Evolutionary conservation across 257 asterid genomes (phyloP), one percentile per base, ranked within the genome.

Genomic region (Paraleonurus japonicus): DNA sequence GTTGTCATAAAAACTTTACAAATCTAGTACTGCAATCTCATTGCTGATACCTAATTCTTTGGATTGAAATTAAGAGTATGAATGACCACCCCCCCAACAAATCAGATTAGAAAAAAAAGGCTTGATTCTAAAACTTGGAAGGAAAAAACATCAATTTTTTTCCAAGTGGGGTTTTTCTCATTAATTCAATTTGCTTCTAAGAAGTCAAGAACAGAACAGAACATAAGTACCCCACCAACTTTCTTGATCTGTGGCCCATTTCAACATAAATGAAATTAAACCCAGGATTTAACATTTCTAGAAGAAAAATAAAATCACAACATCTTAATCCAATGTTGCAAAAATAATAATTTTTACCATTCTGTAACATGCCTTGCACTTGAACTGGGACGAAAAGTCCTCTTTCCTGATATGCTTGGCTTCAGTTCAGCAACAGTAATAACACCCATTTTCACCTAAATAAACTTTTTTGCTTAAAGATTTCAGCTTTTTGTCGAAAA

Each of bases 361-460:
- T 93, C 97, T 20, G 86, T 82, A 61, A 77, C 89, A 79, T 87
- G 95, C 32, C 90, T 87, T 50, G 95, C 83, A 76, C 96, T 87
- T 12, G 97, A 84, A 80, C 88, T 86, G 71, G 95, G 96, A 37
- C 96, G 94, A 81, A 87, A 84, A 1, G 90, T 39, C 76, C 89
- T 86, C 79, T 88, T 93, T 23, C 95, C 97, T 17, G 95, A 87
- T 7, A 89, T 82, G 90, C 85, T 89, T 65, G 97, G 86, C 85
- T 93, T 90, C 80, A 90, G 60, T 75, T 93, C 98, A 43, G 90
- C 82, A 70, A 89, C 81, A 11, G 95, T 89, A 55, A 86, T 82
- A 69, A 90, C 92, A 26, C 97, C 96, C 98, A 93, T 93, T 59
- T 75, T 65, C 70, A 7, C 70, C 48, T 45, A 13, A 55, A 22